Percentiles rank a stretch among this genome's conserved stretches.
Conservation (phyloP, 2,329 filamentous ascomycete species). For the Botryotinia narcissicola region DNA sequence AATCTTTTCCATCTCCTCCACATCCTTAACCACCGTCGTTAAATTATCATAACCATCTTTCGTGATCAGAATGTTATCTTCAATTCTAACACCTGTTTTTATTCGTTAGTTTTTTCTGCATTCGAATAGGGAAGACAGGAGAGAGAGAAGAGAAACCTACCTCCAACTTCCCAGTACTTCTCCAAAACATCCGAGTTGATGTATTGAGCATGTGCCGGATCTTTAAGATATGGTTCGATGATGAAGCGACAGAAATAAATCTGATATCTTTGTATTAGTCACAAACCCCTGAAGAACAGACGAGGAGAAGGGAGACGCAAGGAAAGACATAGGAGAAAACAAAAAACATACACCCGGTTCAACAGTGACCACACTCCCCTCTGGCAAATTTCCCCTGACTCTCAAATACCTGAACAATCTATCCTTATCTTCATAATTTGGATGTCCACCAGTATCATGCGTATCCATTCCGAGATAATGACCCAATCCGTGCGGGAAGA, state of each 20-base stretch:
- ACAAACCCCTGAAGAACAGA: neutral
- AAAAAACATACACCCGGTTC: conserved; percentile 75
- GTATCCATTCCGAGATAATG: conserved; percentile 93
- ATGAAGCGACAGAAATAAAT: conserved; percentile 93
- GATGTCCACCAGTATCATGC: conserved; percentile 78
- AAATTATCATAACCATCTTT: conserved; percentile 67
- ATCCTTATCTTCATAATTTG: conserved; percentile 76
- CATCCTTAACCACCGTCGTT: conserved; percentile 68
- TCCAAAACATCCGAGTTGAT: conserved; percentile 73
- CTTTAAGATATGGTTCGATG: conserved; percentile 73
- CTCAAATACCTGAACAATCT: conserved; percentile 84
- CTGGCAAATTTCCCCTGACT: conserved; percentile 71
- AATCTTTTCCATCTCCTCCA: conserved; percentile 54
- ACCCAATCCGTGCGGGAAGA: conserved; percentile 87
- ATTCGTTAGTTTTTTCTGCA: neutral
- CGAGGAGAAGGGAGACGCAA: neutral
- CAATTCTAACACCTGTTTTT: conserved; percentile 52
- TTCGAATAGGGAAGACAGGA: too few species aligned
- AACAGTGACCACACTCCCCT: conserved; percentile 84
- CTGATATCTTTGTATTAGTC: conserved; percentile 39
- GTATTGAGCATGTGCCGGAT: conserved; percentile 69
- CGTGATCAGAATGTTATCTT: conserved; percentile 73
- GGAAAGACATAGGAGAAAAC: conserved; percentile 36
- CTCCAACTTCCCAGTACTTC: conserved; percentile 79
- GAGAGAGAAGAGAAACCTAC: neutral